Evolutionary conservation across 768 basidiomycete genomes (phyloP), one percentile per base, ranked within the genome.

Genomic region (Hygrocybe coccinea): DNA sequence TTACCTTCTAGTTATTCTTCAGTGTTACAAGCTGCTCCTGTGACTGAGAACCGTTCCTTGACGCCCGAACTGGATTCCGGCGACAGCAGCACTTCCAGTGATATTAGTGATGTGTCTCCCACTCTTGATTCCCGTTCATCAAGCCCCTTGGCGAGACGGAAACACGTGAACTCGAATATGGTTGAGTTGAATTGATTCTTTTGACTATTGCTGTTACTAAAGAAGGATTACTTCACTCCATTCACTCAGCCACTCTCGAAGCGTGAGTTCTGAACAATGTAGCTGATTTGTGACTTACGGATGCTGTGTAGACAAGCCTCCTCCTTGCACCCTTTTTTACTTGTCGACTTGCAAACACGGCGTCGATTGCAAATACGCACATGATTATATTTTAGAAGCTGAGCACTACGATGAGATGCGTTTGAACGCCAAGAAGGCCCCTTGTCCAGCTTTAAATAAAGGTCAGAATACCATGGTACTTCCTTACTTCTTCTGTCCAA

Each of bases 301-400:
- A 17, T 41, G 53, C 35, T 59, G 12, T 2, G 33, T 62, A 83
- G 84, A 85, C 62, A 80, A 72, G 62, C 84, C 85, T 1, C 79
- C 85, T 21, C 84, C 85, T 14, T 86, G 85, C 64, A 85, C 83
- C 15, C 68, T 84, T 49, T 85, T 82, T 68, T 86, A 85, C 64
- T 71, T 86, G 24, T 76, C 80, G 29, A 75, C 72, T 46, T 86
- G 85, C 72, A 81, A 82, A 63, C 77, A 79, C 54, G 83, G 81
- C 14, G 63, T 69, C 8, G 75, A 77, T 22, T 87, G 85, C 65
- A 80, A 77, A 68, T 86, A 81, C 57, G 79, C 68, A 12, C 85
- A 87, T 55, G 79, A 87, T 60, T 86, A 85, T 62, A 56, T 81
- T 33, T 68, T 86, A 5, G 73, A 78, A 22, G 71, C 70, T 3